Conservation (phyloP, 2,329 filamentous ascomycete genomes). For the Ophiostoma sp. region DNA sequence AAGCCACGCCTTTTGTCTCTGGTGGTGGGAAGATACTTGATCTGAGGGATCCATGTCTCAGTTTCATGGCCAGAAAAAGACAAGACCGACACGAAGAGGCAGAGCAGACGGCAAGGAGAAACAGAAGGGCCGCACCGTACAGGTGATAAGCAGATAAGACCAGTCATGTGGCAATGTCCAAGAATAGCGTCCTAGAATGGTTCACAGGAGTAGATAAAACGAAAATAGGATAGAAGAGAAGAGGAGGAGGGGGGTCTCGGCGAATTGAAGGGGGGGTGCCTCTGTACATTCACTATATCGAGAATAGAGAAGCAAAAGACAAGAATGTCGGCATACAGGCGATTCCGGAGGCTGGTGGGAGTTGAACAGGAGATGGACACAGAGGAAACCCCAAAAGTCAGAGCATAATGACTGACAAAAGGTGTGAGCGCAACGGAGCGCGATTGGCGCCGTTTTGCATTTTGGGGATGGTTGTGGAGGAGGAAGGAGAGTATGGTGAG, state of each 20-base stretch:
- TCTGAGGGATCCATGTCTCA: constrained; percentile 5
- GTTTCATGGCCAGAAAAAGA: neutral
- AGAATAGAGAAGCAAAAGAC: neutral
- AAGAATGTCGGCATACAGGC: neutral
- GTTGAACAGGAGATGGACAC: neutral
- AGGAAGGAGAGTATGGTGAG: neutral
- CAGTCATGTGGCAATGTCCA: constrained; percentile 20
- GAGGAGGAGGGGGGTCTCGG: neutral
- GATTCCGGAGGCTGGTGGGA: neutral
- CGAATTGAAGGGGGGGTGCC: neutral
- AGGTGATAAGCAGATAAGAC: constrained; percentile 22
- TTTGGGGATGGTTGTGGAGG: neutral
- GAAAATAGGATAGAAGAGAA: neutral
- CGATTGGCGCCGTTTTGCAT: constrained; percentile 16
- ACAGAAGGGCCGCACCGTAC: neutral
- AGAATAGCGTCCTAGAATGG: constrained; percentile 7
- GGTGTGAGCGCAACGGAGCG: constrained; percentile 20
- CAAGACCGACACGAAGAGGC: constrained; percentile 12
- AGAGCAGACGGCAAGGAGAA: constrained; percentile 2
- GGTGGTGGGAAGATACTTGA: neutral
- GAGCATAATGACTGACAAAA: neutral
- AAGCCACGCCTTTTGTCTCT: constrained; percentile 7
- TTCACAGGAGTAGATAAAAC: constrained; percentile 9
- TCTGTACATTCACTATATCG: neutral
- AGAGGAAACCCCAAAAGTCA: neutral